Base-by-base conservation (phyloP, 768 basidiomycete species). In the Pleurotus cornucopiae region DNA sequence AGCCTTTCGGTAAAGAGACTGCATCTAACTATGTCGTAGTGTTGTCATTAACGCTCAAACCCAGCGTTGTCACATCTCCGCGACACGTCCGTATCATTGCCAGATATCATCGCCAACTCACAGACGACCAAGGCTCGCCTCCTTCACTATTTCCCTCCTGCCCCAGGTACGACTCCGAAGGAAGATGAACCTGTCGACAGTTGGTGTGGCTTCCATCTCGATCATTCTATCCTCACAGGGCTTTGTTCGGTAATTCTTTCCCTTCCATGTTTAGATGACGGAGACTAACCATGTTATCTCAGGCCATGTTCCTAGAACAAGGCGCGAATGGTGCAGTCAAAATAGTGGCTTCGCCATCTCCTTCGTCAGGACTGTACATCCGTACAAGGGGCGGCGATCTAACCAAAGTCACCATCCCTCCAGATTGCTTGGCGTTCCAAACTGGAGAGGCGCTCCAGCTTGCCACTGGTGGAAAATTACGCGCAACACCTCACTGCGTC, bases 401-500 rank as follows among this genome's bases (percentile, higher is more conserved):
- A 23, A 84, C 83, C 12, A 94, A 92, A 68, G 92, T 96, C 14
- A 78, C 84, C 1, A 97, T 99, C 60, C 96, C 97, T 3, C 64
- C 73, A 14, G 83, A 91, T 65, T 91, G 88, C 64, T 72, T 96
- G 51, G 96, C 95, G 2, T 98, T 99, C 70, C 97, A 99, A 69
- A 98, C 94, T 0, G 97, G 97, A 20, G 94, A 99, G 72, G 92
- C 96, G 6, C 81, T 99, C 18, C 87, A 97, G 68, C 76, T 98
- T 20, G 87, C 95, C 20, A 98, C 96, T 1, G 83, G 78, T 7
- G 83, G 86, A 12, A 82, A 78, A 55, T 76, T 99, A 13, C 82
- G 86, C 43, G 97, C 97, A 0, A 99, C 97, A 0, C 96, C 96
- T 11, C 96, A 98, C 62, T 97, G 91, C 61, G 96, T 98, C 43